Evolutionary conservation across 805 yeast genomes (phyloP).

Genomic region (Pichia paraexigua): DNA sequence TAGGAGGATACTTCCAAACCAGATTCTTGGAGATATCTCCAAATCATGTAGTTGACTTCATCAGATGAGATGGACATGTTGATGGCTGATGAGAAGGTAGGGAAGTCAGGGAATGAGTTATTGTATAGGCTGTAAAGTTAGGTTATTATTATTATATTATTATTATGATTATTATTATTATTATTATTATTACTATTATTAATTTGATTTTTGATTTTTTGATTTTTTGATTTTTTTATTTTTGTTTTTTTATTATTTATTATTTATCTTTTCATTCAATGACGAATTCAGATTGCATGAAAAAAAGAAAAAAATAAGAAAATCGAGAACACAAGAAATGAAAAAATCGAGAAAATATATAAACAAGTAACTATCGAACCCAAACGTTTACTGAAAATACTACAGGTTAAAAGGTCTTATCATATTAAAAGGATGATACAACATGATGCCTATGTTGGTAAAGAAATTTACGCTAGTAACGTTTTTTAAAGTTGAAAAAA

Average conservation of each 20-base stretch:
- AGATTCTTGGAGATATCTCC: constrained; percentile 87
- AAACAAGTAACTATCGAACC: too few species aligned
- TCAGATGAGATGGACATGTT: constrained; percentile 68
- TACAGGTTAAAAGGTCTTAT: too few species aligned
- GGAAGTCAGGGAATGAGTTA: too few species aligned
- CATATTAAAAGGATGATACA: background rate
- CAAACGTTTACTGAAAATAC: too few species aligned
- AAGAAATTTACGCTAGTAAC: background rate
- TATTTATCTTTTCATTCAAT: background rate
- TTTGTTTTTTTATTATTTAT: too few species aligned
- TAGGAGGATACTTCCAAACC: constrained; percentile 71
- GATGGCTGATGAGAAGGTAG: background rate
- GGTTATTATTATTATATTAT: too few species aligned
- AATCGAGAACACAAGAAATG: background rate
- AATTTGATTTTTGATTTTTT: too few species aligned
- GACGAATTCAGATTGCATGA: background rate
- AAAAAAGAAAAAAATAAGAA: background rate
- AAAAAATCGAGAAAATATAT: background rate
- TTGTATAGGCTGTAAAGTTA: too few species aligned
- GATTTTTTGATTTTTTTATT: too few species aligned
- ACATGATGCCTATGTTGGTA: background rate
- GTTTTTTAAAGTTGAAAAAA: background rate
- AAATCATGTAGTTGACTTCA: constrained; percentile 82
- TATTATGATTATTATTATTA: too few species aligned
- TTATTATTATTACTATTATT: too few species aligned